Evolutionary conservation across 1,139 yeast genomes (phyloP).

Genomic region (Spathaspora sp.): DNA sequence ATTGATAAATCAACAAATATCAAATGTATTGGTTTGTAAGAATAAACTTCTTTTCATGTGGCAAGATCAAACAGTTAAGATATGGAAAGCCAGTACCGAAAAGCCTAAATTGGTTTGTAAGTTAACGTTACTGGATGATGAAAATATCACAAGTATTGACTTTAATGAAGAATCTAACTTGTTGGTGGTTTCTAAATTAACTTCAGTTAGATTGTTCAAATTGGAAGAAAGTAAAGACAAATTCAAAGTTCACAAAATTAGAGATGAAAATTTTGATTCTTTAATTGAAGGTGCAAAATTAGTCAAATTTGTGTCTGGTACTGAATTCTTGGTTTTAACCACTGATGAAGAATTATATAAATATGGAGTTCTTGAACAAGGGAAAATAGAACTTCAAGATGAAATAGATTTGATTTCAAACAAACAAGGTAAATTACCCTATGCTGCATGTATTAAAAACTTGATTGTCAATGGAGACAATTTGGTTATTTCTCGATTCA

Average conservation of each 20-base stretch:
- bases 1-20: constrained; percentile 61
- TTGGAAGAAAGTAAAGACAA: constrained; percentile 41
- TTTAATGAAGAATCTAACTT: constrained; percentile 64
- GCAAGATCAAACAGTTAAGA: constrained; percentile 78
- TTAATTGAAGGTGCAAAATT: constrained; percentile 56
- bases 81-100: constrained; percentile 62
- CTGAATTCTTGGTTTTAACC: constrained; percentile 54
- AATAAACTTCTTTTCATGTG: constrained; percentile 63
- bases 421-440: constrained; percentile 21
- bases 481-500: constrained; percentile 58
- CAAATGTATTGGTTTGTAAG: constrained; percentile 54
- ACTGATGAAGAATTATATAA: constrained; percentile 64
- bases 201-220: constrained; percentile 67
- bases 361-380: constrained; percentile 36
- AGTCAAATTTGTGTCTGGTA: constrained; percentile 44
- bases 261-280: constrained; percentile 48
- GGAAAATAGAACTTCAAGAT: constrained; percentile 32
- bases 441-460: constrained; percentile 49
- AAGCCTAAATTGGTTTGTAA: constrained; percentile 59
- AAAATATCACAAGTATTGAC: constrained; percentile 72
- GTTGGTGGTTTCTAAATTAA: constrained; percentile 70
- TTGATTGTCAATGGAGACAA: constrained; percentile 44
- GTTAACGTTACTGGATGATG: constrained; percentile 71
- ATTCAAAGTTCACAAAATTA: constrained; percentile 51
- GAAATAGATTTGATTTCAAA: constrained; percentile 39